Evolutionary conservation across 257 asterid genomes (phyloP).

Genomic region (Scutellaria galericulata): DNA sequence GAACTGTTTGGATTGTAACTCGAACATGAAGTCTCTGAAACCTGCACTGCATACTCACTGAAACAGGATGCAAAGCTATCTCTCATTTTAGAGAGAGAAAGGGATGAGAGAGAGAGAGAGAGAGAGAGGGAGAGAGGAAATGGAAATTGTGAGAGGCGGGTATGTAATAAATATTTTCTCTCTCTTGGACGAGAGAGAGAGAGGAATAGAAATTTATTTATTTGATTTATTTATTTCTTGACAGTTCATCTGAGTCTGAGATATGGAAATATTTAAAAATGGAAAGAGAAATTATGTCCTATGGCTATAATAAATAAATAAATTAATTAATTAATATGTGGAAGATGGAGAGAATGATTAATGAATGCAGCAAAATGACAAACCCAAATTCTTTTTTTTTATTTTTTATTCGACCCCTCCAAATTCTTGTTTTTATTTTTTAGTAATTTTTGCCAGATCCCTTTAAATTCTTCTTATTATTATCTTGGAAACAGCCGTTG

Average conservation of each 20-base stretch:
- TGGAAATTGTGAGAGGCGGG: conserved; percentile 45
- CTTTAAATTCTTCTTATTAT: background rate
- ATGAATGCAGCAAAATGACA: conserved; percentile 15
- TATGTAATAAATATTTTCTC: conserved; percentile 36
- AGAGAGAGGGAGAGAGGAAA: conserved; percentile 18
- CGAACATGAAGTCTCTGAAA: conserved; percentile 73
- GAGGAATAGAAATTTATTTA: conserved; percentile 12
- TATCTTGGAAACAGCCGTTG: conserved; percentile 32
- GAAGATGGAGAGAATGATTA: conserved; percentile 14
- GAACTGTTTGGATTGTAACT: conserved; percentile 48
- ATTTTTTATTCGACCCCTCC: background rate
- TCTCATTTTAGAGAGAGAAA: conserved; percentile 54
- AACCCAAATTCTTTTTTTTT: background rate
- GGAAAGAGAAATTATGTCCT: conserved; percentile 27
- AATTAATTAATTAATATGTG: no score
- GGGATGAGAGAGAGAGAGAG: background rate
- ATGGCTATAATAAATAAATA: no score
- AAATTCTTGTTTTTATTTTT: background rate
- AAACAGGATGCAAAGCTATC: conserved; percentile 62
- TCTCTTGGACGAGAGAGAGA: background rate
- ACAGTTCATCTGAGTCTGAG: conserved; percentile 49
- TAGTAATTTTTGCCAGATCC: background rate
- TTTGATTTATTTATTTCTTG: conserved; percentile 35
- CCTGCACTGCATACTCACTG: conserved; percentile 68
- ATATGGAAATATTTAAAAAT: conserved; percentile 27